Conservation (phyloP, 1,284 basidiomycete genomes). For the Gomphus bonarii region DNA sequence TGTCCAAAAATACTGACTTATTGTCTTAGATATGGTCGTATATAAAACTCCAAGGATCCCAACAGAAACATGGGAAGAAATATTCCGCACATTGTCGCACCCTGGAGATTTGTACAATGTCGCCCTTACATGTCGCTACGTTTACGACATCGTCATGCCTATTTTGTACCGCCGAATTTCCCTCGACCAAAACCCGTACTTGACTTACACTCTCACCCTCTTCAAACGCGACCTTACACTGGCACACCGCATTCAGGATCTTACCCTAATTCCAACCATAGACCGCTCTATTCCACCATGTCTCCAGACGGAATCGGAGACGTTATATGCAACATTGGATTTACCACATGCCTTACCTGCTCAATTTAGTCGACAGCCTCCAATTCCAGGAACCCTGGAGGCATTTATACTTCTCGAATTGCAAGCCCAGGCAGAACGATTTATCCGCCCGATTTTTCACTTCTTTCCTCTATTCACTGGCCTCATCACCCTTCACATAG, state of each 20-base stretch:
- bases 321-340: not conserved
- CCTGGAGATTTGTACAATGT: conserved; percentile 8
- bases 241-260: not conserved
- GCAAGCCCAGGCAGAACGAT: not conserved
- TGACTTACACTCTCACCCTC: not conserved
- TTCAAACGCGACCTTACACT: not conserved
- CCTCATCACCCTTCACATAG: not conserved
- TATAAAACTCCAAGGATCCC: conserved; percentile 1
- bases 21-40: not conserved
- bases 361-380: not conserved
- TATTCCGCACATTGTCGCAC: not conserved
- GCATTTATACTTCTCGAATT: not conserved
- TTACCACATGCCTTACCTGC: not conserved
- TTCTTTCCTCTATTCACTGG: conserved; percentile 2
- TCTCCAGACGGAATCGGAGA: not conserved
- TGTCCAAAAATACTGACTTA: not conserved
- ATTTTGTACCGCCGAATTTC: conserved; percentile 1
- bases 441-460: not conserved
- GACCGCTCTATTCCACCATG: not conserved
- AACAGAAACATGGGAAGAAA: conserved; percentile 5
- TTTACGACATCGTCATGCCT: not conserved
- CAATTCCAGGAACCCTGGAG: not conserved
- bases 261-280: not conserved
- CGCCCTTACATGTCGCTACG: conserved; percentile 1
- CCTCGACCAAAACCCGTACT: conserved; percentile 4